Base-by-base conservation (phyloP, 345 rosid genomes). In the Eucalyptus guilfoylei region DNA sequence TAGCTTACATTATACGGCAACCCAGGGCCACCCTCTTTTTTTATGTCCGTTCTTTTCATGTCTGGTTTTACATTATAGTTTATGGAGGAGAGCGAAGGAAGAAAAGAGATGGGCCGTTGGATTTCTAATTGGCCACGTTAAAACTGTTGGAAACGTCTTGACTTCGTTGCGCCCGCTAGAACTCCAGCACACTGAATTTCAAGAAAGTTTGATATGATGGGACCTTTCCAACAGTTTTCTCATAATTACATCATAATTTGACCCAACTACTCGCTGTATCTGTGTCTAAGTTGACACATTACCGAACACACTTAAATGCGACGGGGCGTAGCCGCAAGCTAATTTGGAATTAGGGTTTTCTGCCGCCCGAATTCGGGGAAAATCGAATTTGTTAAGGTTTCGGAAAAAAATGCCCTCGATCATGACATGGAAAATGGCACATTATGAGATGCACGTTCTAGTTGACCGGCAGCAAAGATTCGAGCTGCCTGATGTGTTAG, bases 401-500 rank as follows among this genome's bases (percentile, higher is more conserved):
- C 2, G 14, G 64, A 26, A 26, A 12, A 28, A 58, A 58, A 60
- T 28, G 69, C 32, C 32, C 32, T 30, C 8, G 4, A 30, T 30
- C 69, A 60, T 60, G 4, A 60, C 32, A 14, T 0, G 8, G 69
- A 60, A 28, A 60, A 28, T 28, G 69, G 34, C 69, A 30, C 8
- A 4, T 28, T 13, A 30, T 13, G 69, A 60, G 69, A 60, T 13
- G 13, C 15, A 13, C 1, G 34, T 3, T 21, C 55, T 60, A 30
- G 2, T 60, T 14, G 69, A 60, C 34, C 34, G 16, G 67, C 1
- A 4, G 67, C 67, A 1, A 60, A 60, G 67, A 60, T 60, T 60
- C 0, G 8, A 28, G 32, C 32, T 12, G 4, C 15, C 4, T 12
- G 4, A 3, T 60, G 67, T 0, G 32, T 28, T 60, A 9, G 32